phyloP scores from a whole-genome alignment of 352 stramenopile genomes.

The Aphanomyces astaci region DNA sequence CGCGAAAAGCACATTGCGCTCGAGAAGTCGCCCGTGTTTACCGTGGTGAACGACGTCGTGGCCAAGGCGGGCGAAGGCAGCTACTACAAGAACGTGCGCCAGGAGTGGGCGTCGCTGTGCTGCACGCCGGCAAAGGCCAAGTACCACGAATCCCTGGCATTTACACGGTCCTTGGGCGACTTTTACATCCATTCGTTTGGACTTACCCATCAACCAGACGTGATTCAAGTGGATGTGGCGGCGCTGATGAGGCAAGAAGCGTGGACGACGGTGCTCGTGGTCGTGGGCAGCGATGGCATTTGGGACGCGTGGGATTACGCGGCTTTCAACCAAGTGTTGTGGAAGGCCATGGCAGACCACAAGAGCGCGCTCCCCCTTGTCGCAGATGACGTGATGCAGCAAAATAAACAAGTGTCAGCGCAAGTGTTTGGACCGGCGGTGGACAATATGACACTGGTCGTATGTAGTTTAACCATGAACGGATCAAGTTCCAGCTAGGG shows the following conservation, averaged over 20 bases:
- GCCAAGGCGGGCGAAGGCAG: constrained; percentile 34
- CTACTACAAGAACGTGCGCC: constrained; percentile 88
- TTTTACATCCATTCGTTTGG: constrained; percentile 85
- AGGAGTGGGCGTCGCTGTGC: constrained; percentile 86
- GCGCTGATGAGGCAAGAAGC: constrained; percentile 27
- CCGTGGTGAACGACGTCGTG: constrained; percentile 19
- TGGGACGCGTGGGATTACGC: constrained; percentile 88
- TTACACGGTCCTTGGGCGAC: constrained; percentile 81
- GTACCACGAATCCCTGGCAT: constrained; percentile 78
- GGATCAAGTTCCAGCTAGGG: no score
- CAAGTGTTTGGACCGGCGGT: constrained; percentile 72
- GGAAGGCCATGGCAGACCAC: constrained; percentile 20
- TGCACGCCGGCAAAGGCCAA: constrained; percentile 49
- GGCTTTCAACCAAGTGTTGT: constrained; percentile 50
- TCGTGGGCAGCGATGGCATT: constrained; percentile 75
- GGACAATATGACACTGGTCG: constrained; percentile 84
- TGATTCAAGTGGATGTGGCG: constrained; percentile 46
- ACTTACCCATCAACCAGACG: constrained; percentile 53
- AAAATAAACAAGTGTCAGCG: constrained; percentile 51
- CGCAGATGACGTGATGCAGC: constrained; percentile 41
- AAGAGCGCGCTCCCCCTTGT: constrained; percentile 28
- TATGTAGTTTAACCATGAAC: constrained; percentile 31
- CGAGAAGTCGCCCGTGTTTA: constrained; percentile 28
- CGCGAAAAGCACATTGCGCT: constrained; percentile 10
- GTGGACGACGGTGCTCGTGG: constrained; percentile 38